Base-by-base conservation (phyloP, 208 protist genomes). In the Leishmania lainsoni region DNA sequence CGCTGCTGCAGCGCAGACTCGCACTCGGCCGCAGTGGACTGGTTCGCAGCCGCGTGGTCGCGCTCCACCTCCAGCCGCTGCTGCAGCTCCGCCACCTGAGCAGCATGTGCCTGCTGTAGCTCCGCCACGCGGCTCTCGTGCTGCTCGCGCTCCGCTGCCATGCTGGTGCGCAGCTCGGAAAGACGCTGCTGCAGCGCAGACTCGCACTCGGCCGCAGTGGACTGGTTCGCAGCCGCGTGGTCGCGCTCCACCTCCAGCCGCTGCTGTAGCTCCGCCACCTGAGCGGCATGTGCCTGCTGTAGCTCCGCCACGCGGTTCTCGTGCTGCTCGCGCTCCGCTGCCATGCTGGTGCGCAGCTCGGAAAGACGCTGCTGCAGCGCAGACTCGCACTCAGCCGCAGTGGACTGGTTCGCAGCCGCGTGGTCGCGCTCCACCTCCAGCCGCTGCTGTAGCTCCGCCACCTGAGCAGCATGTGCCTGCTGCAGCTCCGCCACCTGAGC, bases 161-260 rank as follows among this genome's bases (percentile, higher is more conserved):
- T 35, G 0, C 32, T 42, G 20, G 39, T 48, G 6, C 73, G 54
- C 65, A 80, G 17, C 26, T 84, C 73, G 5, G 49, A 8, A 49
- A 83, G 69, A 35, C 65, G 66, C 56, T 83, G 45, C 42, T 79
- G 58, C 35, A 61, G 26, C 9, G 75, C 75, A 0, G 32, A 52
- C 22, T 81, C 61, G 45, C 63, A 63, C 54, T 75, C 59, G n/a
- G 32, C 35, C 48, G 69, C 80, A 6, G 70, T 54, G 16, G 70
- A 75, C 54, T 83, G 78, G 26, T 10, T 71, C 42, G 73, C 79
- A 45, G 80, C 76, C 69, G 76, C 80, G n/a, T 45, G 42, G 49
- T 86, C 72, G 26, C 79, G 78, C 65, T 77, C 75, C 16, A 32
- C 51, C 68, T 84, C 84, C 2, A 85, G 69, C 78, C 80, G 68